phyloP scores from a whole-genome alignment of 1,284 basidiomycete genomes.

The Marasmius tenuissimus region DNA sequence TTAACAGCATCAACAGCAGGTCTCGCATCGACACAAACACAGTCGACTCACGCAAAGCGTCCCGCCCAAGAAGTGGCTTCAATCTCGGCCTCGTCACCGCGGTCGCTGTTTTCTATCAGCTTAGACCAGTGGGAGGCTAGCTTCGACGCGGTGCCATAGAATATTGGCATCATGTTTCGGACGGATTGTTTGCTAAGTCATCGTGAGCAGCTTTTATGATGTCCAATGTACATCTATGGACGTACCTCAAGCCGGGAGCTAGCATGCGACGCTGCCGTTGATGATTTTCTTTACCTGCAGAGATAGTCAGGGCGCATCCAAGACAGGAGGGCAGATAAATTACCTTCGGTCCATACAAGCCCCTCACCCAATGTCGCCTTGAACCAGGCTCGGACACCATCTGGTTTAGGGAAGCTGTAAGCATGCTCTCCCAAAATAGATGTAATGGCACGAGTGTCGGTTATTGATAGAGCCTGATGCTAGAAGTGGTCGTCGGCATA shows the following conservation, averaged over 20 bases:
- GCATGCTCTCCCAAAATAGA: slow-evolving; percentile 51
- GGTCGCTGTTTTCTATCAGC: slow-evolving; percentile 36
- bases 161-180: slow-evolving; percentile 44
- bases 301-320: not conserved
- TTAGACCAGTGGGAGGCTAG: slow-evolving; percentile 48
- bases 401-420: slow-evolving; percentile 58
- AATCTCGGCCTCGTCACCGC: slow-evolving; percentile 40
- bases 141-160: slow-evolving; percentile 50
- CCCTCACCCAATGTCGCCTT: slow-evolving; percentile 56
- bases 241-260: slow-evolving; percentile 54
- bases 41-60: slow-evolving; percentile 49
- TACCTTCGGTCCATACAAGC: slow-evolving; percentile 64
- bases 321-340: not conserved
- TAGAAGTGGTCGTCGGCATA: slow-evolving; percentile 21
- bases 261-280: slow-evolving; percentile 50
- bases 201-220: not conserved
- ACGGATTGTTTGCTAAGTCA: slow-evolving; percentile 47
- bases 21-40: not conserved
- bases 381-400: slow-evolving; percentile 61
- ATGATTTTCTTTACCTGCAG: slow-evolving; percentile 49
- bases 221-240: not conserved
- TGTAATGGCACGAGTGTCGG: slow-evolving; percentile 49
- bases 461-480: slow-evolving; percentile 56
- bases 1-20: not conserved
- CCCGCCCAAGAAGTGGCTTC: slow-evolving; percentile 59